A percentile compares a stretch with the other conserved stretches of the same genome.
Evolutionary conservation across 441 rosid genomes (phyloP).

Genomic region (Eugenia klotzschiana): DNA sequence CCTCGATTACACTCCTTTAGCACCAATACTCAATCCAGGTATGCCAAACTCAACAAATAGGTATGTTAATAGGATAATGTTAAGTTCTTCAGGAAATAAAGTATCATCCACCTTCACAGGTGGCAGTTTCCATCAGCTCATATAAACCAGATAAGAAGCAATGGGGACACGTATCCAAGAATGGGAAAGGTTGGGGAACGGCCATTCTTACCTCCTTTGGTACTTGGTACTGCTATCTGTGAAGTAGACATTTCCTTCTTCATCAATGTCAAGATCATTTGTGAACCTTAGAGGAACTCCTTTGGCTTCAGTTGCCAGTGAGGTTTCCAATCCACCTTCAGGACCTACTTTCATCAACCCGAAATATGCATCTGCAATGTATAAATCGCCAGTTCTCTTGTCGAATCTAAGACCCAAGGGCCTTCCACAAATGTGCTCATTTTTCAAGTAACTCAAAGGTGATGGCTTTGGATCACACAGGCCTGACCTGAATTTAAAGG

Average conservation of each 20-base stretch:
- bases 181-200: neutral
- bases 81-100: neutral
- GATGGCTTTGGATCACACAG: conserved; percentile 69
- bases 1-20: neutral
- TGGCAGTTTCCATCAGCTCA: neutral
- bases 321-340: conserved; percentile 70
- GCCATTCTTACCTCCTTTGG: conserved; percentile 41
- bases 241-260: conserved; percentile 69
- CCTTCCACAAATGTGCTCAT: conserved; percentile 88
- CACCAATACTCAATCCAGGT: neutral
- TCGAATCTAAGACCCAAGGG: conserved; percentile 80
- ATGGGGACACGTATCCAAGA: neutral
- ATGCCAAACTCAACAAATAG: neutral
- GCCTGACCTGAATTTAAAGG: conserved; percentile 40
- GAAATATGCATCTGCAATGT: conserved; percentile 82
- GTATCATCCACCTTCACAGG: neutral
- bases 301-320: conserved; percentile 59
- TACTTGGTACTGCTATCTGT: conserved; percentile 75
- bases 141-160: neutral
- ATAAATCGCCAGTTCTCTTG: conserved; percentile 64
- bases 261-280: conserved; percentile 80
- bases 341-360: conserved; percentile 88
- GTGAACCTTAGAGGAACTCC: conserved; percentile 64
- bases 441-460: conserved; percentile 42
- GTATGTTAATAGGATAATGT: neutral